These are phyloP conservation scores for Cyberlindnera maclurae DNA, from an alignment of 805 yeast species.

Conservation along the genomic window DNA sequence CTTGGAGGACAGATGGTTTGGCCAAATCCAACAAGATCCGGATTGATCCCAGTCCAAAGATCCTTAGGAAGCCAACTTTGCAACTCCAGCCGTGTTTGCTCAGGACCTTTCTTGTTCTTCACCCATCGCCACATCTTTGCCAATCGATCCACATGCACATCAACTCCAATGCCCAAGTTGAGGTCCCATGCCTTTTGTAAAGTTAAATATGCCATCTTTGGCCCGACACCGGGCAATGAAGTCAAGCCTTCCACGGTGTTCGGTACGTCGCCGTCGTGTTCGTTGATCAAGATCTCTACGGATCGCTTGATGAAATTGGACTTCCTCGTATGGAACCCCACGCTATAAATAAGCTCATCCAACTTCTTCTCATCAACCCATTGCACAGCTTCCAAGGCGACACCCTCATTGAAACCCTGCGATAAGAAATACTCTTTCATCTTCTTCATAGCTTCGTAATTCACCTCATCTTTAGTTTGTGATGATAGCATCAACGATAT, in stretches of 20 bases:
- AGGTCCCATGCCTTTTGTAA: slow-evolving; percentile 78
- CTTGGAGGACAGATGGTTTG: slow-evolving; percentile 78
- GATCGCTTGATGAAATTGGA: slow-evolving; percentile 62
- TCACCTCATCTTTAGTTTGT: slow-evolving; percentile 87
- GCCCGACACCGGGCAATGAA: slow-evolving; percentile 86
- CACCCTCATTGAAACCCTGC: slow-evolving; percentile 41
- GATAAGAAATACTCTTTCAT: slow-evolving; percentile 43
- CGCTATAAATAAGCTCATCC: slow-evolving; percentile 63
- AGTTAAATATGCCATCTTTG: slow-evolving; percentile 84
- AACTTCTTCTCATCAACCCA: slow-evolving; percentile 46
- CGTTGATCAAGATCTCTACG: slow-evolving; percentile 41
- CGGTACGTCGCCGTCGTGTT: slow-evolving; percentile 67
- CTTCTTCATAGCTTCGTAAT: slow-evolving; percentile 60
- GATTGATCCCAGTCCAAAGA: slow-evolving; percentile 81
- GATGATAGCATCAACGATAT: slow-evolving; percentile 82
- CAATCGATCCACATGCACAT: slow-evolving; percentile 80
- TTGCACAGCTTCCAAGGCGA: slow-evolving; percentile 48
- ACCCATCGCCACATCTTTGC: slow-evolving; percentile 82
- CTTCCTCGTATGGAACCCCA: slow-evolving; percentile 83
- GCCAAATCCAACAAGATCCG: slow-evolving; percentile 87
- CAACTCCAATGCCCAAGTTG: slow-evolving; percentile 85
- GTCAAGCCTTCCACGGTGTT: slow-evolving; percentile 55
- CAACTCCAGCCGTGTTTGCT: slow-evolving; percentile 58
- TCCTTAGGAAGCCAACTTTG: slow-evolving; percentile 69
- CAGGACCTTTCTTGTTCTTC: slow-evolving; percentile 52